Percentiles rank a stretch among this genome's conserved stretches.
These are phyloP conservation scores for Oleoguttula mirabilis DNA, from an alignment of 495 filamentous ascomycete species.

Conservation along the genomic window DNA sequence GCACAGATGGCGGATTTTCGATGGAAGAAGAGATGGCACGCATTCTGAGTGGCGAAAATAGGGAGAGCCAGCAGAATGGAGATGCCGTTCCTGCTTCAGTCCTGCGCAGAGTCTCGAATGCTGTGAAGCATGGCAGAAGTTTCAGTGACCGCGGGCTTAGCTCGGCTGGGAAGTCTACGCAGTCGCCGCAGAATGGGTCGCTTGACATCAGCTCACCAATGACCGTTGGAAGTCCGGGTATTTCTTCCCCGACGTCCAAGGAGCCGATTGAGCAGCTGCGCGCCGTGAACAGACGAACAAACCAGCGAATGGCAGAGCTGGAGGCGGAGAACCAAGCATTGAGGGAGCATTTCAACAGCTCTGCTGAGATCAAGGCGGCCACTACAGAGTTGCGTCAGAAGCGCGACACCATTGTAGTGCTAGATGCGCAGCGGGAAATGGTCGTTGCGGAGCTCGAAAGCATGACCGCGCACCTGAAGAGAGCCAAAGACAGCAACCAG, in stretches of 20 bases:
- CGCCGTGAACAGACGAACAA: constrained; percentile 66
- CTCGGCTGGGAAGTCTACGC: constrained; percentile 39
- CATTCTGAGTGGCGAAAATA: constrained; percentile 50
- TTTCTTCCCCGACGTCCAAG: constrained; percentile 45
- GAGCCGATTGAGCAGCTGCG: constrained; percentile 68
- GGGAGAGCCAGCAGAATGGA: constrained; percentile 33
- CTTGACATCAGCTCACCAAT: constrained; percentile 48
- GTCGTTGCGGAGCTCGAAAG: constrained; percentile 85
- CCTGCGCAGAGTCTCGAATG: constrained; percentile 78
- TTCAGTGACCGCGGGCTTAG: constrained; percentile 58
- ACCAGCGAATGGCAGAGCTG: constrained; percentile 69
- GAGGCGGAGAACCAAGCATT: constrained; percentile 51
- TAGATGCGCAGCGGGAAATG: constrained; percentile 90
- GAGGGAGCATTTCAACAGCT: constrained; percentile 43
- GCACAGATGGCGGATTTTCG: constrained; percentile 61
- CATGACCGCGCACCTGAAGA: constrained; percentile 63
- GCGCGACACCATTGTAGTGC: constrained; percentile 86
- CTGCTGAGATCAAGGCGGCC: constrained; percentile 69
- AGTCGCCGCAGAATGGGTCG: constrained; percentile 54
- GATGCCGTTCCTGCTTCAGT: constrained; percentile 52
- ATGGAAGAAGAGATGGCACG: constrained; percentile 87
- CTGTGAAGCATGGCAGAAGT: constrained; percentile 84
- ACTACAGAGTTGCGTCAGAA: constrained; percentile 85
- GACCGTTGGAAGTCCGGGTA: constrained; percentile 65
- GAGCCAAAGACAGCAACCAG: constrained; percentile 47